phyloP scores from a whole-genome alignment of 371 early-diverging fungal species.

The Lichtheimia ornata region DNA sequence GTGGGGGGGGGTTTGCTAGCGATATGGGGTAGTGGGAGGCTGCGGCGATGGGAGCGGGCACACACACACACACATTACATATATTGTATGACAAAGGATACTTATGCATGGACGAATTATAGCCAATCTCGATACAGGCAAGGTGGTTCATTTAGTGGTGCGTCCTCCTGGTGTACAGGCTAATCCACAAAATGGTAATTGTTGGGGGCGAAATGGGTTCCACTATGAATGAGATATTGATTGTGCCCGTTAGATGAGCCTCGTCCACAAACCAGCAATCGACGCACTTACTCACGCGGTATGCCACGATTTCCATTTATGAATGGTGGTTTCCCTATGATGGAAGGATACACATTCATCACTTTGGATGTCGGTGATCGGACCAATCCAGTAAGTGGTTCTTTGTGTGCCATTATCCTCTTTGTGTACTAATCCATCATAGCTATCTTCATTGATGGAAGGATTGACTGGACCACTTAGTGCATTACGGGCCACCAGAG shows the following conservation, averaged over 20 bases:
- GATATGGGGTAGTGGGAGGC: too few relatives aligned
- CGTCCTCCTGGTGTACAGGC: constrained; percentile 56
- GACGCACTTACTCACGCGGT: constrained; percentile 19
- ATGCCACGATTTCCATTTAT: constrained; percentile 25
- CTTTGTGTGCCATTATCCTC: background rate
- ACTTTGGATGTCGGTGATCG: constrained; percentile 42
- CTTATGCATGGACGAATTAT: background rate
- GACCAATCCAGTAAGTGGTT: constrained; percentile 30
- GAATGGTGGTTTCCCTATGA: constrained; percentile 28
- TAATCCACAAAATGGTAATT: constrained; percentile 55
- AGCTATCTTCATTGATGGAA: constrained; percentile 30
- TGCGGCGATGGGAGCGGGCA: too few relatives aligned
- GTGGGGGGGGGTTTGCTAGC: background rate
- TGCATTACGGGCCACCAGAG: background rate
- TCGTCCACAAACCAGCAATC: constrained; percentile 14
- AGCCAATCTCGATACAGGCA: constrained; percentile 60
- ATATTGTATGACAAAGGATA: background rate
- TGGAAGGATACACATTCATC: constrained; percentile 54
- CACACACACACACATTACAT: background rate
- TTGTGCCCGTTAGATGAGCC: constrained; percentile 22
- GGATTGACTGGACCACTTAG: constrained; percentile 16
- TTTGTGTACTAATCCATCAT: background rate
- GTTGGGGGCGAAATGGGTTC: background rate
- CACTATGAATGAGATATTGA: background rate
- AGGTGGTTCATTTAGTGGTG: constrained; percentile 63